Evolutionary conservation across 2,329 filamentous ascomycete genomes (phyloP), one percentile per base, ranked within the genome.

Genomic region (Fusarium sp.): DNA sequence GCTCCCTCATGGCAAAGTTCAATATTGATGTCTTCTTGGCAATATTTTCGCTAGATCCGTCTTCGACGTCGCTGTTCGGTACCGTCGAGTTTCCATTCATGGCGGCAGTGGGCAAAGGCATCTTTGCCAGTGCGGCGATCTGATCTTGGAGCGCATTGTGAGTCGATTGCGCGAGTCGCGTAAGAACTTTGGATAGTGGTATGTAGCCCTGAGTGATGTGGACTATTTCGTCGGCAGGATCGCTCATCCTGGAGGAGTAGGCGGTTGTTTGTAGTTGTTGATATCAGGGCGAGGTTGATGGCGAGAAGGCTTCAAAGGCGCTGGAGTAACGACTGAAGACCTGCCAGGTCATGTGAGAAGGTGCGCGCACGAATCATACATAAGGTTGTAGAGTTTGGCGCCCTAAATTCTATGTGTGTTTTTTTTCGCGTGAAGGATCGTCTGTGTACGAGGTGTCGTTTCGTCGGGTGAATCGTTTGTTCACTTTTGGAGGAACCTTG

Each of bases 121-220:
- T 90, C 65, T 91, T 89, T 35, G 92, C 90, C 81, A 98, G 84
- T 66, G 91, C 89, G 41, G 87, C 84, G 47, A 98, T 87, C 69
- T 92, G 87, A 14, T 93, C 91, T 54, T 90, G 87, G 36, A 98
- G 86, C 61, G 92, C 90, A 79, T 93, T 94, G 82, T 95, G 95
- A 54, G 93, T 94, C 77, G 92, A 90, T 81, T 98, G 95, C 38
- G 93, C 92, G 41, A 96, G 88, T 74, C 96, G 91, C 72, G 90
- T 89, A 58, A 98, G 87, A 50, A 99, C 84, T 20, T 88, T 88
- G 9, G 91, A 91, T 26, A 98, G 86, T 8, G 94, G 91, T 62
- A 95, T 87, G 80, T 95, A 97, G 38, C 90, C 91, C 64, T 91
- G 85, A 0, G 91, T 91, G 65, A 97, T 92, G 78, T 97, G 94